Conservation (phyloP, 176 grass and related monocot species). For the Oryza punctata region DNA sequence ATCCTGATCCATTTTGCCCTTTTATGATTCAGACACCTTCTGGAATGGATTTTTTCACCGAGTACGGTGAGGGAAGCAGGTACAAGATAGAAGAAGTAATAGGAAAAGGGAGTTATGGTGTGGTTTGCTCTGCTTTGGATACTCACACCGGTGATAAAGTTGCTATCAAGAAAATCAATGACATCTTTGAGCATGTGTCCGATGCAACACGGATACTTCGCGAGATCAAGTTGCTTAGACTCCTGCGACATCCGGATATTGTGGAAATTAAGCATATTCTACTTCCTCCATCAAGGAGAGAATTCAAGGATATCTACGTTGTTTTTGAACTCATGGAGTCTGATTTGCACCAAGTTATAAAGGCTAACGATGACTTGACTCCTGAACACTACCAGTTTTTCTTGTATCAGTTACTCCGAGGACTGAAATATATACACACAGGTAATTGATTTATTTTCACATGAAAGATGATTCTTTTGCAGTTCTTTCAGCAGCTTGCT, state of each 20-base stretch:
- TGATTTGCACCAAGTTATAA: constrained; percentile 97
- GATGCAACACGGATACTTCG: constrained; percentile 89
- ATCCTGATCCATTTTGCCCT: constrained; percentile 3
- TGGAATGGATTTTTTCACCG: constrained; percentile 84
- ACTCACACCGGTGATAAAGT: constrained; percentile 77
- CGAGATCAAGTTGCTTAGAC: constrained; percentile 94
- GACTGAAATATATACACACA: constrained; percentile 99
- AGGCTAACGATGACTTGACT: constrained; percentile 93
- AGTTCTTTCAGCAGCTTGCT: background rate
- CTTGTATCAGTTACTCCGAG: constrained; percentile 89
- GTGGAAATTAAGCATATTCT: constrained; percentile 98
- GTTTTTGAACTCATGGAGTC: constrained; percentile 99
- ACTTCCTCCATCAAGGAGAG: constrained; percentile 86
- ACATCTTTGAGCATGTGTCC: constrained; percentile 94
- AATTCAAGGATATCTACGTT: constrained; percentile 97
- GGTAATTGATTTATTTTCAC: constrained; percentile 60
- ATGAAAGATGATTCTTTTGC: constrained; percentile 21
- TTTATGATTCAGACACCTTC: constrained; percentile 48
- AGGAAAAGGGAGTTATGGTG: constrained; percentile 97
- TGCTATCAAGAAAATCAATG: constrained; percentile 98
- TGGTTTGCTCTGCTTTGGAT: constrained; percentile 91
- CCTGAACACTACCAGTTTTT: constrained; percentile 97
- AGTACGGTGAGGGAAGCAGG: constrained; percentile 90
- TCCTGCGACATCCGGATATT: constrained; percentile 91
- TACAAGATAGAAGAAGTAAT: constrained; percentile 97